Evolutionary conservation across 352 stramenopile species (phyloP).

Genomic region (Phytophthora aleatoria): DNA sequence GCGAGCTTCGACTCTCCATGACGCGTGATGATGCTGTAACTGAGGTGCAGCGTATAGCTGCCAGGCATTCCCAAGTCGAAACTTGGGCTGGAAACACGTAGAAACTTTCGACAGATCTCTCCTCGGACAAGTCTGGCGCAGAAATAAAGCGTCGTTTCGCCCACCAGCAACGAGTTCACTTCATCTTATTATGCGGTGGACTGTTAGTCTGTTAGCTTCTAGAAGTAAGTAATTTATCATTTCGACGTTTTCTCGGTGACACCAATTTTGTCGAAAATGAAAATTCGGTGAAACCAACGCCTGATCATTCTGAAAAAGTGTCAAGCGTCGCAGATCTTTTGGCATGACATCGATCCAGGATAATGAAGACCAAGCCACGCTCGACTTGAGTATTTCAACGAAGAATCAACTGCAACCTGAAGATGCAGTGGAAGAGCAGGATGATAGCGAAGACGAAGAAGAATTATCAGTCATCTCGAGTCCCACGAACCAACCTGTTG

Average conservation of each 20-base stretch:
- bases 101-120: slow-evolving; percentile 3
- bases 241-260: too few relatives aligned
- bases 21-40: not conserved
- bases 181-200: not conserved
- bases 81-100: not conserved
- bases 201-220: too few relatives aligned
- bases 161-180: too few relatives aligned
- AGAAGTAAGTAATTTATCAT: too few relatives aligned
- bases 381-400: not conserved
- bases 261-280: too few relatives aligned
- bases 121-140: not conserved
- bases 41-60: not conserved
- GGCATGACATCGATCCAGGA: slow-evolving; percentile 5
- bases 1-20: slow-evolving; percentile 54
- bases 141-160: slow-evolving; percentile 4
- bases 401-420: slow-evolving; percentile 13
- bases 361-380: not conserved
- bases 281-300: too few relatives aligned
- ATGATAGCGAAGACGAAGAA: slow-evolving; percentile 23
- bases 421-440: slow-evolving; percentile 18
- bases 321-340: slow-evolving; percentile 25
- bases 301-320: not conserved
- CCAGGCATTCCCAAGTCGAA: not conserved
- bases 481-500: slow-evolving; percentile 16
- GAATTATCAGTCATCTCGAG: slow-evolving; percentile 12